Evolutionary conservation across 306 rosid genomes (phyloP).

Genomic region (Prunus padus): DNA sequence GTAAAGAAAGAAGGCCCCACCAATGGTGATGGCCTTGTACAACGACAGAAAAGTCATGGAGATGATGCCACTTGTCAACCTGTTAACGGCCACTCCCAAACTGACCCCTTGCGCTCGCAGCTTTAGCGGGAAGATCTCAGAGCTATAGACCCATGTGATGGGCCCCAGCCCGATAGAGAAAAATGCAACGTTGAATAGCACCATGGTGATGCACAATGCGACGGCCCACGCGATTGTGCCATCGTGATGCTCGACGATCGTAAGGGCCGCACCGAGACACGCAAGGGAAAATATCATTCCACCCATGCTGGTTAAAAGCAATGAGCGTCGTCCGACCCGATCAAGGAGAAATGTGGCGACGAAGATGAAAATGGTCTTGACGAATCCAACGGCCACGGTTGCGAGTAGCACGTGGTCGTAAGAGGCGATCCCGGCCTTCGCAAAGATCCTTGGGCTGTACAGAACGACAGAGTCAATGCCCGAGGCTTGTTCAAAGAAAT

Average conservation of each 20-base stretch:
- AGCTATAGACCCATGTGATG: conserved; percentile 13
- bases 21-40: conserved; percentile 39
- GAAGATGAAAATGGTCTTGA: conserved; percentile 6
- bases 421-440: conserved; percentile 37
- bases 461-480: conserved; percentile 50
- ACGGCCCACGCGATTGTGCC: neutral
- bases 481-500: conserved; percentile 44
- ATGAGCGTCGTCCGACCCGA: neutral
- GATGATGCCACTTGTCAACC: conserved; percentile 43
- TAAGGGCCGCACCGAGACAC: neutral
- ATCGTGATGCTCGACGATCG: neutral
- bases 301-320: neutral
- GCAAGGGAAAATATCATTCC: neutral
- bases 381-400: conserved; percentile 34
- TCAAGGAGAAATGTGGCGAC: conserved; percentile 4
- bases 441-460: conserved; percentile 44
- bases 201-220: neutral
- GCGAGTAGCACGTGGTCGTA: conserved; percentile 11
- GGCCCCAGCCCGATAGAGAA: conserved; percentile 63
- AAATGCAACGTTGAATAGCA: conserved; percentile 25
- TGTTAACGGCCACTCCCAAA: conserved; percentile 42
- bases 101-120: conserved; percentile 48
- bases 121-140: conserved; percentile 23
- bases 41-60: conserved; percentile 60
- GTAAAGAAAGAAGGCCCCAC: conserved; percentile 59